Evolutionary conservation across 306 rosid species (phyloP), one percentile per base, ranked within the genome.

Genomic region (Trifolium fragiferum): DNA sequence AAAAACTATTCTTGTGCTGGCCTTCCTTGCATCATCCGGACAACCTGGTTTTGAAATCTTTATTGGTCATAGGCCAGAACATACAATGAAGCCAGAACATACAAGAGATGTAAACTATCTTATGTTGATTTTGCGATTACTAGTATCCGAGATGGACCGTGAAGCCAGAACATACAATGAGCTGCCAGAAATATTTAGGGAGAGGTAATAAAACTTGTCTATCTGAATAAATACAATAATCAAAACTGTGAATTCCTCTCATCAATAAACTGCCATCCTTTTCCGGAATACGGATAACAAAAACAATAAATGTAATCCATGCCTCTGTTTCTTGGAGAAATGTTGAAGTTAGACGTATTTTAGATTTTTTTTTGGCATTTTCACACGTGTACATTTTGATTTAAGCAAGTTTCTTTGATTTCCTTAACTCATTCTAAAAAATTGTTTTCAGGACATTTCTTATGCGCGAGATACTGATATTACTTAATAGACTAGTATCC

Each of bases 1-100:
- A 75, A 86, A 80, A 81, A 82, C 91, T 30, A 46, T 91, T 86
- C 86, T 86, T 70, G 84, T 89, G 84, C 85, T 93, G 76, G 92
- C 98, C 62, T 91, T 93, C 89, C 84, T 93, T 1, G 85, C 97
- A 54, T 93, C 97, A 2, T 91, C 98, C 5, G 97, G 96, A 73
- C 83, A 83, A 73, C 80, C 82, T 68, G 97, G 98, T 54, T 91
- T 91, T 69, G 97, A 93, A 70, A 89, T 89, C 70, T 74, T 91
- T 54, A 80, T 80, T 49, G 74, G 76, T 74, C 86, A 78, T 78
- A 86, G 76, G 80, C 86, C n/a, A n/a, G n/a, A n/a, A n/a, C n/a
- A n/a, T n/a, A n/a, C n/a, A n/a, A n/a, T n/a, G n/a, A n/a, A n/a
- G n/a, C n/a, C n/a, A n/a, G n/a, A n/a, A n/a, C n/a, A n/a, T 76